Evolutionary conservation across 140 eudicot species (phyloP).

Genomic region (Oenanthe javanica): DNA sequence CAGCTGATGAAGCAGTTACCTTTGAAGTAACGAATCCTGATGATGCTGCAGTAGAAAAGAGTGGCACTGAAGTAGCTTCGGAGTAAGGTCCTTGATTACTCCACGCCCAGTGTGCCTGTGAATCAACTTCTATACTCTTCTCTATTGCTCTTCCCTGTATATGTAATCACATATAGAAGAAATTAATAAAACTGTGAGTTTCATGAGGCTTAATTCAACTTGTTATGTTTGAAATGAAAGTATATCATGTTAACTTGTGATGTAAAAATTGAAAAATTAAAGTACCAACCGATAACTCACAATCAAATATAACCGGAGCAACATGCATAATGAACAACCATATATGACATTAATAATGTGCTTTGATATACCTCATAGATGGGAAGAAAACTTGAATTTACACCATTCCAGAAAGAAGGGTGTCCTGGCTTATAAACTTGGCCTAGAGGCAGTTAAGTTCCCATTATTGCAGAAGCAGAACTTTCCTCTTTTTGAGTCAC

Average conservation of each 20-base stretch:
- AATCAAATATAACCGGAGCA: not conserved
- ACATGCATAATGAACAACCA: not conserved
- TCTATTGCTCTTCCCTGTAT: conserved; percentile 58
- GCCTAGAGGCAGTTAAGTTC: conserved; percentile 24
- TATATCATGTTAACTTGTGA: not conserved
- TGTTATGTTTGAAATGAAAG: not conserved
- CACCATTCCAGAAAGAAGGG: conserved; percentile 26
- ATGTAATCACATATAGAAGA: not conserved
- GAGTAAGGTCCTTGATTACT: conserved; percentile 28
- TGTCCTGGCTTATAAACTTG: conserved; percentile 20
- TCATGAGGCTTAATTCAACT: not conserved
- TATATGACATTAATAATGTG: not conserved
- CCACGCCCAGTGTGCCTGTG: conserved; percentile 29
- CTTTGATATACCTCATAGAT: conserved; percentile 33
- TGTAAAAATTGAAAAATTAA: not conserved
- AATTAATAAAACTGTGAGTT: not conserved
- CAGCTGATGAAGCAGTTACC: conserved; percentile 42
- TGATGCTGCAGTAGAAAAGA: conserved; percentile 84
- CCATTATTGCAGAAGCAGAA: conserved; percentile 18
- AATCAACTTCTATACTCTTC: conserved; percentile 29
- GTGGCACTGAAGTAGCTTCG: conserved; percentile 33
- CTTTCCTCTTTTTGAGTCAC: conserved; percentile 18
- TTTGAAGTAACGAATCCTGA: conserved; percentile 74
- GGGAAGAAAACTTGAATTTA: conserved; percentile 32
- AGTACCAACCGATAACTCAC: not conserved